Evolutionary conservation across 768 basidiomycete genomes (phyloP), one percentile per base, ranked within the genome.

Genomic region (Pleurotus tuber-regium): DNA sequence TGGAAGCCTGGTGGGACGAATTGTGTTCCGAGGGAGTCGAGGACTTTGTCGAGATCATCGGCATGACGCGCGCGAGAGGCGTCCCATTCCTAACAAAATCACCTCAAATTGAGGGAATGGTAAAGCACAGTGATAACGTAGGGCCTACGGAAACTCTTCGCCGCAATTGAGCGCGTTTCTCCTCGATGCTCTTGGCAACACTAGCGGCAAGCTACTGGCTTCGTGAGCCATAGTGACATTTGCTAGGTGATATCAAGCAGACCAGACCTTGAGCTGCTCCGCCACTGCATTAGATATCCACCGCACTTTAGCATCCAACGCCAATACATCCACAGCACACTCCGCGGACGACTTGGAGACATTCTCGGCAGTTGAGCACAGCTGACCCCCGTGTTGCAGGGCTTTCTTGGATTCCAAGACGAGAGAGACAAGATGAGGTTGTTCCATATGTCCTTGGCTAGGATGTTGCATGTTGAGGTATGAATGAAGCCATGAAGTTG

Each of bases 401-500:
- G 88, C 90, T 59, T 87, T 88, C 75, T 91, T 87, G 2, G 90
- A 91, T 59, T 89, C 85, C 1, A 87, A 71, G 9, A 89, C 87
- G 8, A 93, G 80, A 19, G 87, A 82, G 28, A 88, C 78, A 18
- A 92, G 80, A 54, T 87, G 81, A 3, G 85, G 77, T 50, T 81
- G 79, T 46, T 78, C 76, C 4, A 63, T 60, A 38, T 58, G 60
- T 40, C 57, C 57, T 52, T 60, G 54, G 54, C 60, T 62, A 10
- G 54, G 56, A 35, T 48, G 54, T 39, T 57, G 29, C 53, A 56
- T 58, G 19, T 16, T 26, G 28, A 38, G 33, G 40, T 24, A 24
- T 42, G 40, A 9, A 23, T 7, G 40, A 4, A 18, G 40, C 40
- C 40, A 42, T 42, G 40, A 42, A 42, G 23, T 4, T 6, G n/a